Base-by-base conservation (phyloP, 169 alveolate species). In the Eimeria necatrix region DNA sequence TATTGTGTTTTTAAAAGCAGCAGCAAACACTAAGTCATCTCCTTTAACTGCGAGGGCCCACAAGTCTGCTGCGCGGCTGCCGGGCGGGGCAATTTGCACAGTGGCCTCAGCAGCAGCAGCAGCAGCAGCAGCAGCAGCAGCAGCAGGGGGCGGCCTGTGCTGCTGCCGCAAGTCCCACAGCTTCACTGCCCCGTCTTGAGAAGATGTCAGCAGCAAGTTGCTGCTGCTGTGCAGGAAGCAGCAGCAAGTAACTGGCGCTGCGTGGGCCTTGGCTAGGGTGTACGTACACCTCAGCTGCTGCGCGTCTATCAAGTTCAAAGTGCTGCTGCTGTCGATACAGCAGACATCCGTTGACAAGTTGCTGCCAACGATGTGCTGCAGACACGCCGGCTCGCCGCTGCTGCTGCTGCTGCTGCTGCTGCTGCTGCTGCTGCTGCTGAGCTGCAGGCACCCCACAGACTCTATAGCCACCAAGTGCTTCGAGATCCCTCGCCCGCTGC, bases 21-120 rank as follows among this genome's bases (percentile, higher is more conserved):
- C 90, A 10, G 90, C 90, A 51, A 81, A 52, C 0, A 52, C 90
- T 51, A 14, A 51, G 10, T 81, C 90, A 26, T 81, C 90, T 3
- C 73, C 73, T 10, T 73, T 68, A 4, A 81, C 90, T 22, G 90
- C 90, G 26, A 81, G 73, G 2, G 73, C 90, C 90, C 90, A 81
- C 71, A 81, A 20, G 16, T 81, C 90, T 48, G 90, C 90, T n/a
- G 48, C 90, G 16, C 90, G 46, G 73, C 90, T 81, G 41, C 90
- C 90, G 41, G 73, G 64, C 1, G 90, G 90, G 18, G 90, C 73
- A 52, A 81, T n/a, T 71, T 81, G 90, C 73, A 81, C 70, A 4
- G 90, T 22, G n/a, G 90, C 90, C 22, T 49, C 71, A 7, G 90
- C 90, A 12, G 32, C 18, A 16, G 80, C 80, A 4, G 80, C 22